Percentiles rank a stretch among this genome's conserved stretches.
These are phyloP conservation scores for Phytopythium mirpurense DNA, from an alignment of 352 stramenopile species.

Conservation along the genomic window DNA sequence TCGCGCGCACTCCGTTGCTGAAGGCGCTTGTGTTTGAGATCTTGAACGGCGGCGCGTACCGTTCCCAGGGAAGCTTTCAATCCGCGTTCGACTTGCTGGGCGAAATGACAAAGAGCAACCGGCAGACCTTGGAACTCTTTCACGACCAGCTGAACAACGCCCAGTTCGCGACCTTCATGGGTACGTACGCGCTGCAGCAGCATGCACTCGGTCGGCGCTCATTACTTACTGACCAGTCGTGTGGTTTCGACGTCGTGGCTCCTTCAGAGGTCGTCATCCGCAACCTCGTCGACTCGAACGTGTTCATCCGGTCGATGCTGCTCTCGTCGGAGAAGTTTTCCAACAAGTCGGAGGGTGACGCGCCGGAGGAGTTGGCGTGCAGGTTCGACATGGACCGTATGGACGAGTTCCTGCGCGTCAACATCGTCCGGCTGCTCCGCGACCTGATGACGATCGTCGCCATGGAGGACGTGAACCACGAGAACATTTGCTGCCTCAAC, in stretches of 20 bases:
- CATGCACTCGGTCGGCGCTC: background rate
- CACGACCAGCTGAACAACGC: slow-evolving; percentile 80
- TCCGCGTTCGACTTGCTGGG: slow-evolving; percentile 95
- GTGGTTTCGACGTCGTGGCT: slow-evolving; percentile 7
- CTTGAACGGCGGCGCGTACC: slow-evolving; percentile 70
- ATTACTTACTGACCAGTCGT: slow-evolving; percentile 6
- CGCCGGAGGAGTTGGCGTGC: slow-evolving; percentile 36
- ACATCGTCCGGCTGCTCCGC: slow-evolving; percentile 87
- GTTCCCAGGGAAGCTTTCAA: slow-evolving; percentile 90
- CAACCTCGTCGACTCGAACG: slow-evolving; percentile 96
- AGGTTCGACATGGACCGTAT: slow-evolving; percentile 74
- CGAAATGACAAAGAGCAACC: slow-evolving; percentile 94
- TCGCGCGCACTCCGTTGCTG: slow-evolving; percentile 85
- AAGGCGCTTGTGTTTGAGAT: slow-evolving; percentile 87
- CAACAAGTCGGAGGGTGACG: slow-evolving; percentile 19
- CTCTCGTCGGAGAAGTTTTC: slow-evolving; percentile 74
- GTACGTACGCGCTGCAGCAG: slow-evolving; percentile 24
- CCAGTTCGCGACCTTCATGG: slow-evolving; percentile 90
- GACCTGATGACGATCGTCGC: slow-evolving; percentile 95
- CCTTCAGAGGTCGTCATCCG: slow-evolving; percentile 84
- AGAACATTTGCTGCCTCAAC: slow-evolving; percentile 98
- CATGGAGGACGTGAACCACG: slow-evolving; percentile 94
- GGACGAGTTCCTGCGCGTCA: slow-evolving; percentile 85
- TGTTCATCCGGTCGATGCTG: slow-evolving; percentile 94
- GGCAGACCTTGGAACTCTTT: slow-evolving; percentile 86